Base-by-base conservation (phyloP, 768 basidiomycete genomes). In the Sistotremastrum suecicum region DNA sequence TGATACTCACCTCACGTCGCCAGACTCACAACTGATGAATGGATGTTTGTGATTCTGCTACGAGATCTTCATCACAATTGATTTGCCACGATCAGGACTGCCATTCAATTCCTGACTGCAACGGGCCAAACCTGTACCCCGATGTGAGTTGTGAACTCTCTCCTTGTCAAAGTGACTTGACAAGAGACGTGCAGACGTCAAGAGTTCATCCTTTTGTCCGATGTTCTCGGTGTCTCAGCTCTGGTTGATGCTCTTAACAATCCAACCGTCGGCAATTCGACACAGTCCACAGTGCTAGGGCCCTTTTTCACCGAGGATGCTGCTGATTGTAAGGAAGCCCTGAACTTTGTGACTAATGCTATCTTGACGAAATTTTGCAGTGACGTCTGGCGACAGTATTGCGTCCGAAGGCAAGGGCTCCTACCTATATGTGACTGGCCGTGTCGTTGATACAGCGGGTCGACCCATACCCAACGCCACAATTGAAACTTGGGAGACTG, bases 131-230 rank as follows among this genome's bases (percentile, higher is more conserved):
- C 63, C 49, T 86, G 78, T 59, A 76, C 80, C 0, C 71, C 76
- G 34, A 59, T 84, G 51, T 50, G 43, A 11, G 44, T 43, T 37
- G 3, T 37, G 31, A 28, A 30, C 20, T 33, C 37, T 30, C 41
- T 32, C 5, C 28, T 39, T 29, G 20, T 39, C 10, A 42, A 11
- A 39, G 1, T 8, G 7, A 11, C 11, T 43, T 75, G 76, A 33
- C 75, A 75, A 65, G 35, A 38, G 8, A 33, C 5, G 5, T 7
- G n/a, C 35, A 53, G 51, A 30, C 58, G 56, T 11, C 63, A 63
- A 68, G 87, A 91, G 57, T 83, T 83, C 59, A 87, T 91, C 54
- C 74, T 91, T 5, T 70, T 91, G n/a, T 87, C 84, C 1, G 88
- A 90, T 55, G 70, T 74, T 0, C 65, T 90, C 1, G 88, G 89